Percentiles rank a stretch among this genome's conserved stretches.
phyloP scores from a whole-genome alignment of 1,284 basidiomycete genomes.

The Hypsizygus ulmarius region DNA sequence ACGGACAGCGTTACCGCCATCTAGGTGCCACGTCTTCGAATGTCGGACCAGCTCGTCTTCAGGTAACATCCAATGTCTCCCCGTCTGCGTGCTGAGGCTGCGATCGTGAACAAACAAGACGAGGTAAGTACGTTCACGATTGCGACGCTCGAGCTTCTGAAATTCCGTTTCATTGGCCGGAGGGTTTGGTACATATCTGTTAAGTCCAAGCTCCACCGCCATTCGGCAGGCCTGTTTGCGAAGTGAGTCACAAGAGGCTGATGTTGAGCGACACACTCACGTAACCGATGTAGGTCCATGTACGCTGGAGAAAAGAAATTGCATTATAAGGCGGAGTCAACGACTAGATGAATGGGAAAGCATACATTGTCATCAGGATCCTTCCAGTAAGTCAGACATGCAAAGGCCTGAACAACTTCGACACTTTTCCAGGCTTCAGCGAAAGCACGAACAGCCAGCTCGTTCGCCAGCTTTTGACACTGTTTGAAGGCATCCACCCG shows the following conservation, averaged over 20 bases:
- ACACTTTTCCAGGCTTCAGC: slow-evolving; percentile 73
- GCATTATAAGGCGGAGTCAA: slow-evolving; percentile 10
- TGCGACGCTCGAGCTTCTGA: slow-evolving; percentile 69
- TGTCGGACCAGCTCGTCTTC: slow-evolving; percentile 74
- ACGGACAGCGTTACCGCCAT: slow-evolving; percentile 49
- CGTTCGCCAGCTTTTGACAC: slow-evolving; percentile 67
- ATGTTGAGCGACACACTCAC: slow-evolving; percentile 39
- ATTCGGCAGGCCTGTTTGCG: slow-evolving; percentile 70
- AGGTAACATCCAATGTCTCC: slow-evolving; percentile 80
- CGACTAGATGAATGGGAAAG: slow-evolving; percentile 17
- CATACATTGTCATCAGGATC: slow-evolving; percentile 75
- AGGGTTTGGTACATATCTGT: slow-evolving; percentile 57
- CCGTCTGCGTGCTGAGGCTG: slow-evolving; percentile 79
- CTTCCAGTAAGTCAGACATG: slow-evolving; percentile 84
- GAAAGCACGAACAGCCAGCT: slow-evolving; percentile 73
- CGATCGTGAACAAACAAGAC: slow-evolving; percentile 82
- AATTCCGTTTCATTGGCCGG: slow-evolving; percentile 58
- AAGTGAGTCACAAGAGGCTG: slow-evolving; percentile 17
- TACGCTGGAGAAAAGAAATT: slow-evolving; percentile 46
- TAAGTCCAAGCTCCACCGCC: slow-evolving; percentile 78
- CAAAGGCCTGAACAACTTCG: slow-evolving; percentile 81
- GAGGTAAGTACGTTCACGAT: slow-evolving; percentile 78
- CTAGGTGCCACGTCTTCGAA: slow-evolving; percentile 66
- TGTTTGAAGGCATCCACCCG: slow-evolving; percentile 63
- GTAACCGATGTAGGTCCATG: slow-evolving; percentile 83